A percentile compares a stretch with the other conserved stretches of the same genome.
Conservation (phyloP, 805 yeast genomes). For the Suhomyces emberorum region DNA sequence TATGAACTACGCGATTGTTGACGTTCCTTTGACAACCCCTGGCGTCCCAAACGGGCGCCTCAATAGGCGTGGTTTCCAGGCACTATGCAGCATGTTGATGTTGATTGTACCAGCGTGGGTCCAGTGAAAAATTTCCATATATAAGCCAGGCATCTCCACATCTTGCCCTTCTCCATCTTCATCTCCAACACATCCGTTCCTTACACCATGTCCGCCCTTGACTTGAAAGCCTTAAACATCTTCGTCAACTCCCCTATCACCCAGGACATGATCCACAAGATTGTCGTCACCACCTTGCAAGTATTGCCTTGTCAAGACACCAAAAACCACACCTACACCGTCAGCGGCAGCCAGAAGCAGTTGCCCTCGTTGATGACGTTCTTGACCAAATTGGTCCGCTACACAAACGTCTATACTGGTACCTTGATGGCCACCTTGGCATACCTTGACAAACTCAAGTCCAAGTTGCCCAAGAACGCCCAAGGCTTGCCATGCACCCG, state of each 20-base stretch:
- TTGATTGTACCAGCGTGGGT: neutral
- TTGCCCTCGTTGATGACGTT: slow-evolving; percentile 73
- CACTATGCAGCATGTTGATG: neutral
- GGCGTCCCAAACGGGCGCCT: too few relatives aligned
- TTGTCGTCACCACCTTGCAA: slow-evolving; percentile 63
- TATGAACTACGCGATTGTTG: too few relatives aligned
- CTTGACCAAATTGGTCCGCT: slow-evolving; percentile 60
- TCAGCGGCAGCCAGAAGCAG: slow-evolving; percentile 33
- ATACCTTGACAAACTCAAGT: slow-evolving; percentile 58
- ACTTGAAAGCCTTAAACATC: slow-evolving; percentile 52
- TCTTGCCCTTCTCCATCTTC: slow-evolving; percentile 1
- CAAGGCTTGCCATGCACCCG: slow-evolving; percentile 77
- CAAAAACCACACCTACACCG: slow-evolving; percentile 24
- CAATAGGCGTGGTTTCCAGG: neutral
- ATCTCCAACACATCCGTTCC: neutral
- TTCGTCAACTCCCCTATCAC: slow-evolving; percentile 65
- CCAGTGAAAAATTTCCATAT: neutral
- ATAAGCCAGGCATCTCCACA: neutral
- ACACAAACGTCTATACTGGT: slow-evolving; percentile 78
- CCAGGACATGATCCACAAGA: slow-evolving; percentile 68
- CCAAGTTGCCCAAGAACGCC: slow-evolving; percentile 65
- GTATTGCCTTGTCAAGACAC: slow-evolving; percentile 59
- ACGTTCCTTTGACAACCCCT: neutral
- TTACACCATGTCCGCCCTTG: slow-evolving; percentile 23
- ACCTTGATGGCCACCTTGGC: slow-evolving; percentile 71